Base-by-base conservation (phyloP, 140 eudicot species). In the Eryngium alpinum region DNA sequence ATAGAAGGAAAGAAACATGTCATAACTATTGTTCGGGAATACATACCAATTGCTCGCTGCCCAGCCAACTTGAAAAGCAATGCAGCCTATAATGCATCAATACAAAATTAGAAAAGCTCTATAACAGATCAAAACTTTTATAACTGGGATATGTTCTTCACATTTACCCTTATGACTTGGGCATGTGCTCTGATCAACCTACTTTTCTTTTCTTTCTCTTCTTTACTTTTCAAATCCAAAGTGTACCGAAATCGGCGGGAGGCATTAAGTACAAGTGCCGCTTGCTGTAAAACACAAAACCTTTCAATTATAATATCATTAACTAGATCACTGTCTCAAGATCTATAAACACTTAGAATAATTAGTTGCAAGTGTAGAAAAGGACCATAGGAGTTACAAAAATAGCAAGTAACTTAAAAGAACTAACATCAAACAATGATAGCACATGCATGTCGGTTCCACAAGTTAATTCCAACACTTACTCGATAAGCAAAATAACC, bases 201-300 rank as follows among this genome's bases (percentile, higher is more conserved):
- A 38, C 93, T 90, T 84, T 92, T 82, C 51, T 88, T 88, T 78
- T 94, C 96, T 73, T 84, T 87, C 63, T 88, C 94, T 82, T 90
- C 98, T 51, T 86, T 85, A 80, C 83, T 92, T 81, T 82, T 88
- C 84, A 94, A 83, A 87, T 94, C 98, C 77, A 94, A 82, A 10
- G 97, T 92, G 84, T 94, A 94, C 32, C 98, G 94, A 80, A 94
- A 94, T 77, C 98, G 91, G 4, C 98, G 92, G 25, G 96, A 87
- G 62, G 98, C 98, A 92, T 94, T 94, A 52, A 94, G 93, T 69
- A 92, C 98, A 72, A 94, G 98, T 62, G 97, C 97, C 24, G 98
- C 98, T 94, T 92, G 94, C 98, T 94, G 92, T 33, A 51, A 44
- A 16, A 63, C 77, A 77, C 31, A 76, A 83, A 72, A 50, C 46